These are phyloP conservation scores for Saturnispora zaruensis DNA, from an alignment of 805 yeast species.

Conservation along the genomic window DNA sequence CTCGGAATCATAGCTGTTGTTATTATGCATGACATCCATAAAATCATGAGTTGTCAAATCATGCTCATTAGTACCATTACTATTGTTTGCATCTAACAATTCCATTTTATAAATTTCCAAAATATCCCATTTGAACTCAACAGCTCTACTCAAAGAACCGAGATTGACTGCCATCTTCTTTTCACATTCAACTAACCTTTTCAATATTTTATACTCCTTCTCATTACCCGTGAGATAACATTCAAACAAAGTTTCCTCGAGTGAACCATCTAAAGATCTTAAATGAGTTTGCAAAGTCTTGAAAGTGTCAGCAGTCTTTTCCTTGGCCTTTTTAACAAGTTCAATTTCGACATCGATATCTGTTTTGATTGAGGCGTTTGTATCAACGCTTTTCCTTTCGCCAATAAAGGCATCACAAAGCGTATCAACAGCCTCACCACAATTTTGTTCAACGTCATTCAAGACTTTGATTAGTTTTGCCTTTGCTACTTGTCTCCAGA, in stretches of 20 bases:
- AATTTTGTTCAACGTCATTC: conserved; percentile 29
- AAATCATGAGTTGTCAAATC: conserved; percentile 34
- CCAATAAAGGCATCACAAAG: conserved; percentile 34
- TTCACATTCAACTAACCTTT: conserved; percentile 42
- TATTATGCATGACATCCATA: conserved; percentile 55
- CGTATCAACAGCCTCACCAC: conserved; percentile 41
- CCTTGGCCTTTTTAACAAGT: conserved; percentile 13
- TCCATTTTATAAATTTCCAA: conserved; percentile 20
- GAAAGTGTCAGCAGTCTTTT: conserved; percentile 17
- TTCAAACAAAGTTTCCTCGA: conserved; percentile 60
- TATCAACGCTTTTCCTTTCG: conserved; percentile 33
- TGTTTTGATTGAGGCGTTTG: conserved; percentile 23
- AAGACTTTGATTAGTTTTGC: conserved; percentile 1
- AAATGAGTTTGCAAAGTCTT: conserved; percentile 35
- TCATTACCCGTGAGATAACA: conserved; percentile 47
- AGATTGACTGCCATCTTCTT: conserved; percentile 45
- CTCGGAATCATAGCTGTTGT: conserved; percentile 63
- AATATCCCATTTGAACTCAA: conserved; percentile 56
- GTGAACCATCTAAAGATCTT: conserved; percentile 29
- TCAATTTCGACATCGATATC: neutral
- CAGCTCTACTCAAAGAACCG: conserved; percentile 60
- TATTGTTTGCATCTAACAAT: conserved; percentile 15
- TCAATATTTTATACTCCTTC: conserved; percentile 38
- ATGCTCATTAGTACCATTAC: conserved; percentile 21
- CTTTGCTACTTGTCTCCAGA: conserved; percentile 33